Evolutionary conservation across 2,329 filamentous ascomycete species (phyloP).

Genomic region (Pyrenochaeta sp.): DNA sequence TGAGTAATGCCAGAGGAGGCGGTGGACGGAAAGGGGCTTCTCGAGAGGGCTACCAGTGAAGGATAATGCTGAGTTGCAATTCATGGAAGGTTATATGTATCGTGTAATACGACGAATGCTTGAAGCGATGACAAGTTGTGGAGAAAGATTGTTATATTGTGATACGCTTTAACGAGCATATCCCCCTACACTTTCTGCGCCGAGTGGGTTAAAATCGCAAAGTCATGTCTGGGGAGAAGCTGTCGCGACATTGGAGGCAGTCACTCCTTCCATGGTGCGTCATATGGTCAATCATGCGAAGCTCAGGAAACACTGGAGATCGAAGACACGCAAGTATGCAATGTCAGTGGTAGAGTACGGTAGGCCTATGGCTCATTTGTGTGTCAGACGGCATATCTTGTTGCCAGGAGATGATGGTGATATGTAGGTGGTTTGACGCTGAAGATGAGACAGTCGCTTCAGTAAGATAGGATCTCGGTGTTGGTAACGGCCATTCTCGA

Average conservation of each 20-base stretch:
- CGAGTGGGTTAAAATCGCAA: too few relatives aligned
- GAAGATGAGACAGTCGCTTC: background rate
- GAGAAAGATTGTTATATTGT: too few relatives aligned
- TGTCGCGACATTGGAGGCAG: background rate
- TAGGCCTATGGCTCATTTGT: background rate
- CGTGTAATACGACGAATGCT: too few relatives aligned
- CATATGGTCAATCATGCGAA: background rate
- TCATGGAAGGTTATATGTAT: too few relatives aligned
- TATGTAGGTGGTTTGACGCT: background rate
- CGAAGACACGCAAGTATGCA: background rate
- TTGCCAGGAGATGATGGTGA: background rate
- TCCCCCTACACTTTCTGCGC: too few relatives aligned
- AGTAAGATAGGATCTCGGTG: background rate
- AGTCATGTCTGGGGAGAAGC: too few relatives aligned
- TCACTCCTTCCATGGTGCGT: background rate
- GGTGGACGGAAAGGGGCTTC: background rate
- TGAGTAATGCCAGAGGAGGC: background rate
- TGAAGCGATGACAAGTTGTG: too few relatives aligned
- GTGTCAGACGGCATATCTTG: background rate
- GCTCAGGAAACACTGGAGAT: background rate
- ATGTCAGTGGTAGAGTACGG: background rate
- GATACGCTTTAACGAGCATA: too few relatives aligned
- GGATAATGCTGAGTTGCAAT: too few relatives aligned
- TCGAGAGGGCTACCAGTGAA: background rate
- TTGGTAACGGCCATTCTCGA: background rate